These are phyloP conservation scores for Fraxinus latifolia DNA, from an alignment of 305 asterid species.

Conservation along the genomic window DNA sequence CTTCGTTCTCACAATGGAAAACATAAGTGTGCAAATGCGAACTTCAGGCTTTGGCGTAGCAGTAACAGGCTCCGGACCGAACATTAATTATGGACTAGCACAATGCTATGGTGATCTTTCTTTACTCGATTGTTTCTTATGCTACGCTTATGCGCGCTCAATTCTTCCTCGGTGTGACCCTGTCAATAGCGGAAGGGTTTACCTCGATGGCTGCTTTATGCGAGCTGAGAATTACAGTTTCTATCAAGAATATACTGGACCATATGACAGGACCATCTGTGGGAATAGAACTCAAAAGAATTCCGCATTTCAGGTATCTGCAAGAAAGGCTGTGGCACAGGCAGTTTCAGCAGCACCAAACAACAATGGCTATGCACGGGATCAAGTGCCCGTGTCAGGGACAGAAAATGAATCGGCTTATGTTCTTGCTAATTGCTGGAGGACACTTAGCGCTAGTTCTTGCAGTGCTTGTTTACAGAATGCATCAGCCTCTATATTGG, in stretches of 20 bases:
- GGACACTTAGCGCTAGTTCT: constrained; percentile 13
- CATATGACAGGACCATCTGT: constrained; percentile 25
- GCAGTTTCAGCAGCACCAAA: constrained; percentile 26
- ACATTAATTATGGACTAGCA: constrained; percentile 27
- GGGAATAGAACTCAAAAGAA: constrained; percentile 28
- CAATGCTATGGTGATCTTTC: constrained; percentile 42
- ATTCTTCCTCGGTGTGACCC: constrained; percentile 27
- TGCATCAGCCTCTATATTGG: constrained; percentile 27
- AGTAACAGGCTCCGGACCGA: constrained; percentile 20
- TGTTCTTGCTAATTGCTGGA: constrained; percentile 38
- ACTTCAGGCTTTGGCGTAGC: constrained; percentile 21
- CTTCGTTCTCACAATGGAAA: constrained; percentile 20
- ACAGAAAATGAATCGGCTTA: constrained; percentile 15
- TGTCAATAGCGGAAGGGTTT: constrained; percentile 14
- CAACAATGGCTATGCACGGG: constrained; percentile 18
- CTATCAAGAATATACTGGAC: constrained; percentile 28
- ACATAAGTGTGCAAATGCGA: constrained; percentile 15
- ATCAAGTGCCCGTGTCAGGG: neutral
- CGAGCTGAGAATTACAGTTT: constrained; percentile 28
- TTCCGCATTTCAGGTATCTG: constrained; percentile 13
- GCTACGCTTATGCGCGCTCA: constrained; percentile 30
- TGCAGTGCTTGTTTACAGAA: constrained; percentile 30
- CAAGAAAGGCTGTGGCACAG: constrained; percentile 20
- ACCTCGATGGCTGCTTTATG: constrained; percentile 39
- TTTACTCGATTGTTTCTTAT: constrained; percentile 21